phyloP scores from a whole-genome alignment of 2,329 filamentous ascomycete genomes.

The Zymoseptoria brevis region DNA sequence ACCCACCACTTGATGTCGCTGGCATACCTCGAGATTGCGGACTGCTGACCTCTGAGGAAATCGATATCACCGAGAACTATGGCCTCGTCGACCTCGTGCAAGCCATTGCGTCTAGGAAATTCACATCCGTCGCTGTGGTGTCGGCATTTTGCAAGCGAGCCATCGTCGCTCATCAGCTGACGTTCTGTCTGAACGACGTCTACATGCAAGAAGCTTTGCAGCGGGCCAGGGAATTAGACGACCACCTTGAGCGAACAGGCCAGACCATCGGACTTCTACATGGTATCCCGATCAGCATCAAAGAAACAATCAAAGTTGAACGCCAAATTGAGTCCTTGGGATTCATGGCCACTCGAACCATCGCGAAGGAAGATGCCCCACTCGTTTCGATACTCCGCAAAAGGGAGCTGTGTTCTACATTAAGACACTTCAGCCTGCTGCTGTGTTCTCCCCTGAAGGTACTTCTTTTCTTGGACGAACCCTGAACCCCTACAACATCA shows the following conservation, averaged over 20 bases:
- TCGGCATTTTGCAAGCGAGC: conserved; percentile 16
- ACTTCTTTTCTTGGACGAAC: conserved; percentile 5
- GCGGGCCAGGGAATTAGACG: conserved; percentile 12
- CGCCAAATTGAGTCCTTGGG: conserved; percentile 6
- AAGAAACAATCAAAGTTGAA: conserved; percentile 13
- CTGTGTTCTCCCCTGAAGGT: conserved; percentile 14
- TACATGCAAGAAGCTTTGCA: conserved; percentile 15
- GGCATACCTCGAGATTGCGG: conserved; percentile 10
- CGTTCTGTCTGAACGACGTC: conserved; percentile 14
- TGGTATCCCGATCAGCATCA: conserved; percentile 14
- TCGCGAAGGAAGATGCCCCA: conserved; percentile 7
- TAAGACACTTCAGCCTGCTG: conserved; percentile 15
- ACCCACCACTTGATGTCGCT: conserved; percentile 10
- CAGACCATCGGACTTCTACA: conserved; percentile 13
- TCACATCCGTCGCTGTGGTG: conserved; percentile 11
- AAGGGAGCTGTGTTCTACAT: conserved; percentile 17
- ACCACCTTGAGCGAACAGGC: conserved; percentile 9
- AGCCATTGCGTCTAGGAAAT: conserved; percentile 7
- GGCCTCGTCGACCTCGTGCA: conserved; percentile 9
- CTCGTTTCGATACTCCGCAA: conserved; percentile 10
- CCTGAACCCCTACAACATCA: conserved; percentile 14
- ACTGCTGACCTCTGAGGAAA: conserved; percentile 8
- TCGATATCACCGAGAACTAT: conserved; percentile 12
- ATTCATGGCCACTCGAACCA: neutral
- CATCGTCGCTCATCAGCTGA: conserved; percentile 14